Conservation (phyloP, 495 filamentous ascomycete species). For the Penicillium coffeae region DNA sequence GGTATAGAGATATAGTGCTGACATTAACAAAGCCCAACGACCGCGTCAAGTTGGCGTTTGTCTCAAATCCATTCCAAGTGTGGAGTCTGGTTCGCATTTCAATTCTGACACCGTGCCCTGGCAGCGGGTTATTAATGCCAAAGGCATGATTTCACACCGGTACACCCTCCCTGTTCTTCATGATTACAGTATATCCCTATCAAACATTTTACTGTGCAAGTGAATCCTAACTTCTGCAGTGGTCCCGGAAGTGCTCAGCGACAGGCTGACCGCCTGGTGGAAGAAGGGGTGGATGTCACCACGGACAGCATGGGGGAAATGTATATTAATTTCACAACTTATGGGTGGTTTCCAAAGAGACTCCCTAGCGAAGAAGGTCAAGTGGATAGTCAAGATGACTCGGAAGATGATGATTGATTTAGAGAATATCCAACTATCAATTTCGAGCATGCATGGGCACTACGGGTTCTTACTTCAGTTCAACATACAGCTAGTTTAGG, state of each 20-base stretch:
- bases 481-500: too few species aligned
- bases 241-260: slow-evolving; percentile 63
- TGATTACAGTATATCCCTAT: too few species aligned
- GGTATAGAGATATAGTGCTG: not conserved
- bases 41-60: slow-evolving; percentile 83
- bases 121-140: slow-evolving; percentile 88
- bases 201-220: not conserved
- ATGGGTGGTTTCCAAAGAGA: slow-evolving; percentile 71
- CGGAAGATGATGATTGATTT: not conserved
- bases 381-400: slow-evolving; percentile 1
- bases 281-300: slow-evolving; percentile 67
- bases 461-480: too few species aligned
- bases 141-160: slow-evolving; percentile 81
- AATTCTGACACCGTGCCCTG: slow-evolving; percentile 80
- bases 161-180: slow-evolving; percentile 33
- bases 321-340: slow-evolving; percentile 60
- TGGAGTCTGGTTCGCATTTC: slow-evolving; percentile 45
- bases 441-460: too few species aligned
- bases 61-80: slow-evolving; percentile 73
- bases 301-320: slow-evolving; percentile 65
- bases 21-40: slow-evolving; percentile 51
- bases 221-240: slow-evolving; percentile 29
- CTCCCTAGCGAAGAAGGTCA: slow-evolving; percentile 38
- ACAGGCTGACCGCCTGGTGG: slow-evolving; percentile 62
- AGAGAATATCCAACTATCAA: too few species aligned